Evolutionary conservation across 768 basidiomycete species (phyloP), one percentile per base, ranked within the genome.

Genomic region (Strobilomyces echinocephalus): DNA sequence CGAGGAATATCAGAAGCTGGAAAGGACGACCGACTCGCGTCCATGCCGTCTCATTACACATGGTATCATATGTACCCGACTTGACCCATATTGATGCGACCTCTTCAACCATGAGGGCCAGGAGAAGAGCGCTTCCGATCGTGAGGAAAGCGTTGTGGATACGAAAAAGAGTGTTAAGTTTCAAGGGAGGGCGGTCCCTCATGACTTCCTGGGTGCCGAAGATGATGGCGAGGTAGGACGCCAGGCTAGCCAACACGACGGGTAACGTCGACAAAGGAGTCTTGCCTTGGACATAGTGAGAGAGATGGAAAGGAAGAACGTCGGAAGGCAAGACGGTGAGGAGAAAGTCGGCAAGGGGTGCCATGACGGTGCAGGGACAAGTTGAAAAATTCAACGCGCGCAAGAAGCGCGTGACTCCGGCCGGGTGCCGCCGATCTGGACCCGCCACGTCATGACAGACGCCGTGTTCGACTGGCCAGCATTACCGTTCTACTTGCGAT

Each of bases 31-130:
- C 65, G 63, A 95, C 95, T 59, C 85, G 77, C 39, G 95, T 95
- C 92, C 92, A 99, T 50, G 93, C 83, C 4, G 72, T 64, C 26
- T 78, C 75, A 54, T 79, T 70, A 71, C 97, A 99, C 60, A 98
- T 83, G 34, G 85, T 83, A 65, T 81, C 75, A 73, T 86, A 92
- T 31, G 84, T 53, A 42, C 88, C 87, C 47, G 85, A 74, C 47
- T 82, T 83, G 76, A 79, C 83, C 63, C 82, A 74, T 61, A 91
- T 82, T 20, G 94, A 95, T 9, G 87, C 49, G 44, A 97, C 87
- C 73, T 97, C 95, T 71, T 98, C 95, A 31, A 90, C 69, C 82
- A 97, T 95, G 31, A 97, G 77, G n/a, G 75, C 76, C 38, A 99
- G 82, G 28, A 99, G 77, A 39, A 97, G 71, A n/a, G 79, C 76